Evolutionary conservation across 2,329 filamentous ascomycete genomes (phyloP), one percentile per base, ranked within the genome.

Genomic region (Phaeomoniella chlamydospora): DNA sequence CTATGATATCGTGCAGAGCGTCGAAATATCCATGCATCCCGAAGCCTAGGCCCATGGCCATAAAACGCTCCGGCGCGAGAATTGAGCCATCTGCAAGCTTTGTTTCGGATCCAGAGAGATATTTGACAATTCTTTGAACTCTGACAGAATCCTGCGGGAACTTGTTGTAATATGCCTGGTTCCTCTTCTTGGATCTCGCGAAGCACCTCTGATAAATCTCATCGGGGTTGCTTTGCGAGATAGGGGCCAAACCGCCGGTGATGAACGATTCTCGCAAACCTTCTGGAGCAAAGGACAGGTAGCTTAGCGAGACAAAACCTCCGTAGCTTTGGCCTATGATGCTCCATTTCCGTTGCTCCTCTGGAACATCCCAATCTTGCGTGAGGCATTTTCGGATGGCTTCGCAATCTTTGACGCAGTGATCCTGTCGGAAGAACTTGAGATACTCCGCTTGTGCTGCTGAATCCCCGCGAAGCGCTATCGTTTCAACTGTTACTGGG

Each of bases 271-370:
- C 88, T 18, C 76, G 74, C 15, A 96, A 58, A 1, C 81, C 80
- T 38, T 85, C 70, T 0, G 84, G 83, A 46, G 73, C 62, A 36
- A 35, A 37, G 56, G 62, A 52, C 46, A 68, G 70, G 55, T 94
- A 96, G 5, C 80, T 88, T 19, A 85, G 65, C 33, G 68, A 70
- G 50, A 86, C 83, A 56, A 94, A 94, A 1, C 88, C 88, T 29
- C 88, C 88, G 55, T 93, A 96, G 12, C 80, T 87, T 59, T 94
- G 88, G 5, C 88, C 88, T 42, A 93, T 79, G 18, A 90, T 70
- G 39, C 77, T 80, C 88, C 87, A 94, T 52, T 78, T 77, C 53
- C 76, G 72, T 52, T 80, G 76, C 33, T 79, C 72, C 15, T 70
- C 63, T 0, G 80, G 75, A 47, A 76, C 81, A 35, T 77, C 73